Base-by-base conservation (phyloP, 441 rosid species). In the Lepidium campestre region DNA sequence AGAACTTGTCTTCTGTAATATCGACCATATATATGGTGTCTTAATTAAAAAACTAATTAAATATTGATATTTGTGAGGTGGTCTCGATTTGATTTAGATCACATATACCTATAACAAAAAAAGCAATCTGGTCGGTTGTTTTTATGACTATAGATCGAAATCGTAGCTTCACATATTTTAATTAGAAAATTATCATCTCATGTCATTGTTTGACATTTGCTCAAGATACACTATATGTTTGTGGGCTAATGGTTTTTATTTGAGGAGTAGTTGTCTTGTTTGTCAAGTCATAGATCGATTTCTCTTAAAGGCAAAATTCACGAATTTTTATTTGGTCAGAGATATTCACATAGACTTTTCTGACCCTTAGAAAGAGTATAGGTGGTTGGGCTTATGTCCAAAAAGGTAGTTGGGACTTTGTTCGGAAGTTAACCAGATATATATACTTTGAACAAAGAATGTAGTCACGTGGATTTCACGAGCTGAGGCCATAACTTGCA, bases 61-160 rank as follows among this genome's bases (percentile, higher is more conserved):
- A 27, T 31, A 63, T 19, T 47, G 37, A 56, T 65, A 56, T 55
- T 55, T 62, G 57, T 55, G 62, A 62, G 40, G 17, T 70, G 34
- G 41, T 54, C 65, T 62, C 35, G 58, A 71, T 62, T n/a, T 46
- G 50, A 56, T 71, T 70, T 47, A 62, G 44, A 64, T 56, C 49
- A 48, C 75, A 63, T 7, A 32, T 55, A 55, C 39, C 42, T 46
- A 62, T 71, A 47, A 64, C 52, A 57, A 14, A 18, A 14, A 18
- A 45, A 22, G 17, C 63, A 70, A 44, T 25, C 10, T 71, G 53
- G 65, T 71, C 75, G 75, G 75, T 56, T 56, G 64, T 31, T 47
- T 45, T 46, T 12, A 46, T 37, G 22, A 41, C 35, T 15, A 20
- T 52, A 65, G 47, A 53, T 13, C 59, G 22, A 3, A 50, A 41